These are phyloP conservation scores for Diaporthe sp. DNA, from an alignment of 2,329 filamentous ascomycete genomes.

Conservation along the genomic window DNA sequence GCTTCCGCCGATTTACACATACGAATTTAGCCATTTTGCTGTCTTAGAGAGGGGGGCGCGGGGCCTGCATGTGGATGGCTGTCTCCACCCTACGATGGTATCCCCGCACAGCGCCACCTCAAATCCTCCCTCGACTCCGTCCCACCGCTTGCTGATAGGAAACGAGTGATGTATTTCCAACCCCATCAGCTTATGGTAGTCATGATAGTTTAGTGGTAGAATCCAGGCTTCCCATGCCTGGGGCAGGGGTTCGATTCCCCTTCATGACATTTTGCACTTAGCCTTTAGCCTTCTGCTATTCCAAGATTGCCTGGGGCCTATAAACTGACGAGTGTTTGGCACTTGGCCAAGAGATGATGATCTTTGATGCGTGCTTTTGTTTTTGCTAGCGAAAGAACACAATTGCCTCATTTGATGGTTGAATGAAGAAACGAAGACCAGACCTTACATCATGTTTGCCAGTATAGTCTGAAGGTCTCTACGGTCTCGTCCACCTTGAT, in stretches of 20 bases:
- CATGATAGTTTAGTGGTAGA: conserved; percentile 33
- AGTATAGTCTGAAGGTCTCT: too few species aligned
- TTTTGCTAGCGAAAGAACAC: too few species aligned
- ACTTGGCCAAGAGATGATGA: too few species aligned
- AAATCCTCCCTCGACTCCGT: not conserved
- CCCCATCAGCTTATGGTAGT: not conserved
- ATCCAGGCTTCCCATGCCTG: conserved; percentile 32
- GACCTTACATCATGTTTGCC: too few species aligned
- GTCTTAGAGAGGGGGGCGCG: not conserved
- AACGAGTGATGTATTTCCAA: not conserved
- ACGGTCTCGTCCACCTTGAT: too few species aligned
- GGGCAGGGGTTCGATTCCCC: conserved; percentile 32
- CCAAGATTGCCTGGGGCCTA: too few species aligned
- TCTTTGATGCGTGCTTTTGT: too few species aligned
- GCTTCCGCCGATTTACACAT: not conserved
- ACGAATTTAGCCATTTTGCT: not conserved
- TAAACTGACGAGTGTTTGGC: too few species aligned
- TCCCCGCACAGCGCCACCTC: not conserved
- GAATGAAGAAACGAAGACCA: too few species aligned
- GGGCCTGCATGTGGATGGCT: not conserved
- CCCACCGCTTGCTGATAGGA: not conserved
- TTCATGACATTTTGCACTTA: conserved; percentile 11
- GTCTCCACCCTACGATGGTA: not conserved
- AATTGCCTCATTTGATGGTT: too few species aligned
- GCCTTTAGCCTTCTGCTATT: not conserved